Conservation (phyloP, 1,139 yeast genomes). For the Debaryomyces fabryi region DNA sequence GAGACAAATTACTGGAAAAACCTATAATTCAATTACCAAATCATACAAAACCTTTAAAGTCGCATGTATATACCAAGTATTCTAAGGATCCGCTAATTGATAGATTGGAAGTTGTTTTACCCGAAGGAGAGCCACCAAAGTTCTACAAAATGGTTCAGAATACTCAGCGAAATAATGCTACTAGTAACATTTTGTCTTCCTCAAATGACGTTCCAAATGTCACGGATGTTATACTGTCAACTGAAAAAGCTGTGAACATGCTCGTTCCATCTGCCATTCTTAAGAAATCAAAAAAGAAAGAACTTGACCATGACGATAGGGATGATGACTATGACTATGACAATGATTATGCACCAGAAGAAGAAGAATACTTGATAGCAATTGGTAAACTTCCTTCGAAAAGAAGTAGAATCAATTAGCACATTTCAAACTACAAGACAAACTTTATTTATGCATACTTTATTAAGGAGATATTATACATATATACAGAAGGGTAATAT, state of each 20-base stretch:
- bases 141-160: conserved; percentile 45
- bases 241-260: conserved; percentile 4
- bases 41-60: conserved; percentile 28
- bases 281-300: conserved; percentile 7
- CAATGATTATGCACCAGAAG: conserved; percentile 16
- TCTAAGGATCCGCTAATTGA: conserved; percentile 33
- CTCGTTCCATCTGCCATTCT: conserved; percentile 5
- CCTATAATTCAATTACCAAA: conserved; percentile 24
- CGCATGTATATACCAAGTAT: conserved; percentile 14
- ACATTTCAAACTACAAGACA: neutral
- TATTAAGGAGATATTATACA: neutral
- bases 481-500: conserved; percentile 6
- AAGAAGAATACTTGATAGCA: conserved; percentile 12
- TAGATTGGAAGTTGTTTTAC: conserved; percentile 32
- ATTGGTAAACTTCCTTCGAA: conserved; percentile 4
- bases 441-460: neutral
- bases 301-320: conserved; percentile 7
- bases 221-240: neutral
- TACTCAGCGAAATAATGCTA: conserved; percentile 17
- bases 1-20: conserved; percentile 10
- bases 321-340: conserved; percentile 9
- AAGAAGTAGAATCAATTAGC: neutral
- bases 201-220: neutral
- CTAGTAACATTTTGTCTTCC: neutral
- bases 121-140: conserved; percentile 42